Conservation (phyloP, 371 early-diverging fungal species). For the Dichotomocladium elegans region DNA sequence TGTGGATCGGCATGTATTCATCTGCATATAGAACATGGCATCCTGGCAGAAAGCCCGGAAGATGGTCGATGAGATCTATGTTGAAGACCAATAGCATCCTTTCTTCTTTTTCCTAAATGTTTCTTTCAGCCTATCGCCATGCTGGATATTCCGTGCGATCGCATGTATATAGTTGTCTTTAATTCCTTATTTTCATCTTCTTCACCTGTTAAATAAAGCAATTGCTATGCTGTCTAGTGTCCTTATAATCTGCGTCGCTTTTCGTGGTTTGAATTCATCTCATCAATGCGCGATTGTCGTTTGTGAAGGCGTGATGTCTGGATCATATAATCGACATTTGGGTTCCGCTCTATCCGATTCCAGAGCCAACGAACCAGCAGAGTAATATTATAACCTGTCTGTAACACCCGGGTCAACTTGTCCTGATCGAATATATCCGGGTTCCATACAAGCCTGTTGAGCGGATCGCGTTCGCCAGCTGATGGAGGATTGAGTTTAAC, state of each 20-base stretch:
- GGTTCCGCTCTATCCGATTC: conserved; percentile 20
- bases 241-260: conserved; percentile 10
- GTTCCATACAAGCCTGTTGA: conserved; percentile 25
- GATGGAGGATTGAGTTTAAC: conserved; percentile 23
- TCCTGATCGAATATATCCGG: conserved; percentile 31
- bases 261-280: neutral
- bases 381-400: conserved; percentile 23
- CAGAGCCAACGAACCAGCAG: conserved; percentile 28
- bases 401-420: conserved; percentile 27
- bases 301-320: conserved; percentile 3
- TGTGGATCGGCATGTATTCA: neutral
- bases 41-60: conserved; percentile 20
- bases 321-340: conserved; percentile 4
- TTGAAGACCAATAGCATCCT: neutral
- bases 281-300: conserved; percentile 5
- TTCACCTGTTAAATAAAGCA: conserved; percentile 85
- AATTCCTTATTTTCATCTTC: no score
- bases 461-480: conserved; percentile 5
- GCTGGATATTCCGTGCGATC: no score
- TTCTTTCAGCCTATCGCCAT: no score
- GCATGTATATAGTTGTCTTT: no score
- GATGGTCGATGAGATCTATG: conserved; percentile 6
- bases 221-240: conserved; percentile 48
- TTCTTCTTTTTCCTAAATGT: neutral
- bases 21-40: conserved; percentile 14